Conservation (phyloP, 2,329 filamentous ascomycete species). For the Drechslerella dactyloides region DNA sequence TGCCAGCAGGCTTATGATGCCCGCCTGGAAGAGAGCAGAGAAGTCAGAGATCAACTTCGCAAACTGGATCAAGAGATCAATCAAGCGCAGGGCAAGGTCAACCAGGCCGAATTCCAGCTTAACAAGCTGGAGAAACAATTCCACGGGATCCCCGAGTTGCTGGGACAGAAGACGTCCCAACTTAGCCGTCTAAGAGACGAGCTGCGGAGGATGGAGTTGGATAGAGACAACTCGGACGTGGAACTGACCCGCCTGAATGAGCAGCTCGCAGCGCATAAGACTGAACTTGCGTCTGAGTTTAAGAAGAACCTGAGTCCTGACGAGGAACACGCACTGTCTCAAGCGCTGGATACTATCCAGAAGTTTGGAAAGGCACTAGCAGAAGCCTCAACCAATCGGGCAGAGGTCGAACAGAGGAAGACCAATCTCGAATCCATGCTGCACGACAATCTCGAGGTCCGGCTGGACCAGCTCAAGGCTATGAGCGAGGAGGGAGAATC, state of each 20-base stretch:
- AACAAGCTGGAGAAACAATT: slow-evolving; percentile 44
- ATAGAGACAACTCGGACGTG: slow-evolving; percentile 71
- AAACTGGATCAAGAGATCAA: slow-evolving; percentile 88
- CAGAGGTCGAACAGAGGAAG: slow-evolving; percentile 80
- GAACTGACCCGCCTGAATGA: slow-evolving; percentile 78
- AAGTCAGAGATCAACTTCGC: slow-evolving; percentile 74
- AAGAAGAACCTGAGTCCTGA: slow-evolving; percentile 82
- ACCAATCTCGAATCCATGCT: slow-evolving; percentile 83
- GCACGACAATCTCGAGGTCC: slow-evolving; percentile 84
- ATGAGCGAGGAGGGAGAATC: slow-evolving; percentile 66
- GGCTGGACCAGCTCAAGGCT: slow-evolving; percentile 82
- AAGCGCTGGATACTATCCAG: slow-evolving; percentile 72
- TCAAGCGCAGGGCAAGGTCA: slow-evolving; percentile 78
- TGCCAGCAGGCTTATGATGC: slow-evolving; percentile 77
- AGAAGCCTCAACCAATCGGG: slow-evolving; percentile 73
- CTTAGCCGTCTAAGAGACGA: slow-evolving; percentile 75
- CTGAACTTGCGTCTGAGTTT: slow-evolving; percentile 83
- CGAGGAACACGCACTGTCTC: slow-evolving; percentile 83
- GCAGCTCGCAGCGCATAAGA: slow-evolving; percentile 76
- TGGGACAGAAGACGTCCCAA: slow-evolving; percentile 57
- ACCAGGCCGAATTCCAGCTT: slow-evolving; percentile 69
- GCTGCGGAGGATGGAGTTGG: slow-evolving; percentile 55
- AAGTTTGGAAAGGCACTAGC: slow-evolving; percentile 78
- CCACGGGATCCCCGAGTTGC: slow-evolving; percentile 42
- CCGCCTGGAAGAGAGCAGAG: slow-evolving; percentile 68